Evolutionary conservation across 1,284 basidiomycete genomes (phyloP).

Genomic region (Fomitopsis palustris): DNA sequence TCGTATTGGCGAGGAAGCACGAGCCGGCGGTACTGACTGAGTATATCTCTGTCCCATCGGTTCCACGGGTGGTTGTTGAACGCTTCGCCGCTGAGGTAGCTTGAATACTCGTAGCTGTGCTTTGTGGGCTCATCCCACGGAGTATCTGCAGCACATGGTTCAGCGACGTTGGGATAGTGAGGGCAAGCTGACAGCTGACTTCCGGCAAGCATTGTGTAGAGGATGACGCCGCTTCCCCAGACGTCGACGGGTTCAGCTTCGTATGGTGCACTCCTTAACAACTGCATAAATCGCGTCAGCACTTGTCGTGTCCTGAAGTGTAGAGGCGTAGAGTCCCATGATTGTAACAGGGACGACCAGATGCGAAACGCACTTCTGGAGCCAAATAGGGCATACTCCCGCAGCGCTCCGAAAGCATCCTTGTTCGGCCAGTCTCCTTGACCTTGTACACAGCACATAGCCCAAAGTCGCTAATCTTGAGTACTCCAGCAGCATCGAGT

Average conservation of each 20-base stretch:
- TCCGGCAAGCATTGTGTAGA: conserved; percentile 89
- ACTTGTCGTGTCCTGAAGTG: background rate
- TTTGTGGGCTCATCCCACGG: conserved; percentile 96
- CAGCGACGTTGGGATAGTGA: background rate
- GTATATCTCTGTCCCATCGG: conserved; percentile 55
- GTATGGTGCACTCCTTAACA: conserved; percentile 61
- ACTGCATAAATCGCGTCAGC: conserved; percentile 27
- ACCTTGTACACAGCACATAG: conserved; percentile 90
- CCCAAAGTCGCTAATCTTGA: conserved; percentile 97
- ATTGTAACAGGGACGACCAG: too few species aligned
- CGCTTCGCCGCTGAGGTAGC: conserved; percentile 76
- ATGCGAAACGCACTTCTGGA: conserved; percentile 77
- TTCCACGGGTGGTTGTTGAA: conserved; percentile 84
- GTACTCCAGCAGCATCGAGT: conserved; percentile 71
- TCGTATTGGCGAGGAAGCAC: background rate
- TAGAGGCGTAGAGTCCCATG: too few species aligned
- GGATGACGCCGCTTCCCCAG: conserved; percentile 96
- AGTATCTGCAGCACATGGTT: conserved; percentile 61
- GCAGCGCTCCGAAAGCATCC: conserved; percentile 75
- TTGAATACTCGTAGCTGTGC: conserved; percentile 74
- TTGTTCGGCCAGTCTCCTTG: conserved; percentile 78
- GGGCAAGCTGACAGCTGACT: conserved; percentile 45
- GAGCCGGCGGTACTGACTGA: conserved; percentile 44
- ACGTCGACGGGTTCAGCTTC: conserved; percentile 91
- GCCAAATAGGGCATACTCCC: conserved; percentile 96